A percentile compares a stretch with the other conserved stretches of the same genome.
Conservation (phyloP, 345 rosid species). For the Eucalyptus rudis region DNA sequence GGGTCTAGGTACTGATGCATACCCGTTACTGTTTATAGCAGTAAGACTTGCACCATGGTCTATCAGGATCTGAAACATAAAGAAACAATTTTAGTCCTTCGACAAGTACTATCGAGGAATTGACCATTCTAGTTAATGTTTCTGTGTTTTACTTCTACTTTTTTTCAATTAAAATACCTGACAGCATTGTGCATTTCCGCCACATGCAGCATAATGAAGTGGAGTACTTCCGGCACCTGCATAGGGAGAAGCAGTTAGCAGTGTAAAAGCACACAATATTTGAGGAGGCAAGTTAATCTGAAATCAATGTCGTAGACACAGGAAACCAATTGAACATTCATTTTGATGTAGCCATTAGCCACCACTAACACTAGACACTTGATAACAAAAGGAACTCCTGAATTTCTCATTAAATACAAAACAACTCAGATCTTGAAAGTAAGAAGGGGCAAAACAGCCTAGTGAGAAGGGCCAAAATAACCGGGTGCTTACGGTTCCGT, state of each 20-base stretch:
- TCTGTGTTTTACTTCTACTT: background rate
- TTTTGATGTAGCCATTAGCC: background rate
- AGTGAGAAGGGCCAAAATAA: background rate
- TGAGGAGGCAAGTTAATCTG: background rate
- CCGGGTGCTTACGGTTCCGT: background rate
- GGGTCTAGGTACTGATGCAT: background rate
- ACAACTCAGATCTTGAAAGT: background rate
- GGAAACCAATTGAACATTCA: background rate
- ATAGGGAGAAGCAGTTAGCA: background rate
- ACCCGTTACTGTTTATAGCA: constrained; percentile 60
- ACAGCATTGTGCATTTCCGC: constrained; percentile 81
- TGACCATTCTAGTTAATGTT: background rate
- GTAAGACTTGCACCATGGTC: constrained; percentile 46
- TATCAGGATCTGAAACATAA: constrained; percentile 47
- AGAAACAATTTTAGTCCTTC: background rate
- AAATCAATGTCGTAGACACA: background rate
- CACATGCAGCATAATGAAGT: constrained; percentile 86
- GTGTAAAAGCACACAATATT: background rate
- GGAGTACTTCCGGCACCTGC: constrained; percentile 91
- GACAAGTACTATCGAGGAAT: background rate
- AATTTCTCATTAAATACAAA: background rate
- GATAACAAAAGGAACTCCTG: background rate
- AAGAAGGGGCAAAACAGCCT: background rate
- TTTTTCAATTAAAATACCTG: constrained; percentile 26
- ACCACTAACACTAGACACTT: background rate